Evolutionary conservation across 768 basidiomycete genomes (phyloP), one percentile per base, ranked within the genome.

Genomic region (Mycena pura): DNA sequence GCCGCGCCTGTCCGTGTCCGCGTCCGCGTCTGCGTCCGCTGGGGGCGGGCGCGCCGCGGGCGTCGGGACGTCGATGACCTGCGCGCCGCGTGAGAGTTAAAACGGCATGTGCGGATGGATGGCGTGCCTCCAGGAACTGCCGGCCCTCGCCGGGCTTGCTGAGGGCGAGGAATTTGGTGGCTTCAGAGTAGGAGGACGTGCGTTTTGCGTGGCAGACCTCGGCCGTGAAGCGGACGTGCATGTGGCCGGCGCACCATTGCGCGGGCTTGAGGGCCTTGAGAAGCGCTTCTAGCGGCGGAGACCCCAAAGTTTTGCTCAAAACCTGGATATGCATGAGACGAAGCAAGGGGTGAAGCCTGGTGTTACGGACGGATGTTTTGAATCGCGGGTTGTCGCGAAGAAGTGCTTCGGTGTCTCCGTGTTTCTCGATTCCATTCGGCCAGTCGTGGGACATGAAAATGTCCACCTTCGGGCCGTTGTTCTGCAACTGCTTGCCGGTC

Each of bases 401-500:
- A 0, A 99, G 80, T 9, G 69, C 79, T 6, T 70, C 68, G 7
- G 88, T 73, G 68, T 98, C 83, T 17, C 96, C 95, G 64, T 95
- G 81, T 9, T 87, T 86, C 60, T 91, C 94, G 53, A 99, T 95
- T 2, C 82, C 82, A 39, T 85, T 83, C 0, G 97, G 97, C 97
- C 96, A 99, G 74, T 99, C 97, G 71, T 99, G 96, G 2, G 96
- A 98, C 32, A 99, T 81, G 79, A 98, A 93, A 25, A 99, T 87
- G 76, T 6, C 88, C 83, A 10, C 82, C 78, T 5, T 87, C 81
- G 34, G 91, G 79, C 91, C 83, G 48, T 24, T n/a, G 22, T 11
- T n/a, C 19, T 38, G 11, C 32, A 19, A 34, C 53, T 82, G 57
- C 57, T 27, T 31, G 57, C 40, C 13, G 11, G 19, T 59, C 6